These are phyloP conservation scores for Podaxis sp. DNA, from an alignment of 768 basidiomycete genomes.

Conservation along the genomic window DNA sequence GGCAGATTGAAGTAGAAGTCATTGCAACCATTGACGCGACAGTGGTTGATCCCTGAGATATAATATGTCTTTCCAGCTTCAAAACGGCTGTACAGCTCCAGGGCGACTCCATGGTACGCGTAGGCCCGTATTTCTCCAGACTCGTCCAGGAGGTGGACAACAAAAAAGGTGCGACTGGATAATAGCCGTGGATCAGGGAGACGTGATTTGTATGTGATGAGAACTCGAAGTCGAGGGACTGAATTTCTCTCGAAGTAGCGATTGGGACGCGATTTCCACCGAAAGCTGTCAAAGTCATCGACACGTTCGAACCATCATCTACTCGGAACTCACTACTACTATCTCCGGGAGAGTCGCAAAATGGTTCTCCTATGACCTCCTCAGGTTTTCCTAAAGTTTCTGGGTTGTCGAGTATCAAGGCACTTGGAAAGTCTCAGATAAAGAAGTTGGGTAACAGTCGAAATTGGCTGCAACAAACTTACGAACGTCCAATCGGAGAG, in stretches of 20 bases:
- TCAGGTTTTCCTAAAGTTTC: not conserved
- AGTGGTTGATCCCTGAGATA: not conserved
- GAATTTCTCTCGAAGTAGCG: not conserved
- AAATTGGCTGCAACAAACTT: not conserved
- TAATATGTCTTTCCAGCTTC: conserved; percentile 2
- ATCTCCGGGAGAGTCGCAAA: not conserved
- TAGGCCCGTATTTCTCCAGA: conserved; percentile 3
- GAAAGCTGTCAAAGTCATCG: no score
- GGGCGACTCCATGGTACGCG: not conserved
- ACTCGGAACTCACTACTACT: no score
- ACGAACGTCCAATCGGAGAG: not conserved
- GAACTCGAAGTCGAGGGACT: not conserved
- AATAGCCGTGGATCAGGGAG: not conserved
- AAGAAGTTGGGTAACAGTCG: not conserved
- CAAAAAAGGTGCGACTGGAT: not conserved
- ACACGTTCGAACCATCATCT: no score
- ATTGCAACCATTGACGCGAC: not conserved
- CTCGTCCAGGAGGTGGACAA: conserved; percentile 6
- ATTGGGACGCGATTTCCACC: not conserved
- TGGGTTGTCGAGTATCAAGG: not conserved
- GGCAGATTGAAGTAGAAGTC: not conserved
- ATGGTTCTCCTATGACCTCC: not conserved
- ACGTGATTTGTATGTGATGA: conserved; percentile 11
- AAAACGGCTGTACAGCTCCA: not conserved
- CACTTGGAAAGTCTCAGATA: not conserved